These are phyloP conservation scores for Phaeosphaeria sp. DNA, from an alignment of 2,329 filamentous ascomycete species.

Conservation along the genomic window DNA sequence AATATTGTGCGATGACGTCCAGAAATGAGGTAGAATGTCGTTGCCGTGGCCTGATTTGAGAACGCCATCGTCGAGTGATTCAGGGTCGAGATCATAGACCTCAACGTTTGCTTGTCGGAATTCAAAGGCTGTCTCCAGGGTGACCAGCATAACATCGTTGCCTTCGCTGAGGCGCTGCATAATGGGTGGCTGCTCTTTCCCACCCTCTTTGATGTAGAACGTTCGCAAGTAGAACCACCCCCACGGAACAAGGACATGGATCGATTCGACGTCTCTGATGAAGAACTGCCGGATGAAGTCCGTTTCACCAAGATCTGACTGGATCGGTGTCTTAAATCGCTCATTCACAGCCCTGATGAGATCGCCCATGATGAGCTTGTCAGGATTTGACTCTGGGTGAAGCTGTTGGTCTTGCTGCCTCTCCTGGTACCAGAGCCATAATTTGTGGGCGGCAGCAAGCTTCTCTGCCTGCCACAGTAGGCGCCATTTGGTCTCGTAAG, in stretches of 20 bases:
- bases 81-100: conserved; percentile 75
- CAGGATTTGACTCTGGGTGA: conserved; percentile 62
- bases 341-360: conserved; percentile 79
- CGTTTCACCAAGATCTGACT: conserved; percentile 71
- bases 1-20: conserved; percentile 73
- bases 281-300: conserved; percentile 89
- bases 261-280: conserved; percentile 66
- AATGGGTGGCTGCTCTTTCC: conserved; percentile 60
- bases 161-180: conserved; percentile 67
- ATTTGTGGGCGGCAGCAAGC: conserved; percentile 75
- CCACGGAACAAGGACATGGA: conserved; percentile 81
- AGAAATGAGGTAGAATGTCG: conserved; percentile 76
- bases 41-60: conserved; percentile 62
- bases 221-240: conserved; percentile 71
- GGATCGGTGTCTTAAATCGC: conserved; percentile 73
- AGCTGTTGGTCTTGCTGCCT: conserved; percentile 74
- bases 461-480: conserved; percentile 92
- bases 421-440: conserved; percentile 83
- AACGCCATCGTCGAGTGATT: conserved; percentile 62
- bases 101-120: conserved; percentile 75
- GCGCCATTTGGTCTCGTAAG: conserved; percentile 75
- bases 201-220: conserved; percentile 72
- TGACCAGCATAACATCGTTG: conserved; percentile 73
- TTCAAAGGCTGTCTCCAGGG: conserved; percentile 67
- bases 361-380: conserved; percentile 74